Percentiles rank a stretch among this genome's conserved stretches.
Conservation (phyloP, 495 filamentous ascomycete genomes). For the Pseudomonodictys pantanalensis region DNA sequence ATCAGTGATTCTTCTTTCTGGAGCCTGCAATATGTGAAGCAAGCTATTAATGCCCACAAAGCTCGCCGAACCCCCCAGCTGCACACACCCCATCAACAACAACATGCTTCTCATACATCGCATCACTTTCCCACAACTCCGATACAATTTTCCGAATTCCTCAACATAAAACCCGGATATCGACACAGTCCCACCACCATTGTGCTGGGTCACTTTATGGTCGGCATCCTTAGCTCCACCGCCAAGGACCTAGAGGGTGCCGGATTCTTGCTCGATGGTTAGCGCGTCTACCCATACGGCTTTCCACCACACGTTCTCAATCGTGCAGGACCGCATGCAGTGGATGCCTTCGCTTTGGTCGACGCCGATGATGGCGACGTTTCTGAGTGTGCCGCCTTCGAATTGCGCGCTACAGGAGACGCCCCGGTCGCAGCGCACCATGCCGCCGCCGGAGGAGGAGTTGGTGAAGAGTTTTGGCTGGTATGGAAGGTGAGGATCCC, state of each 20-base stretch:
- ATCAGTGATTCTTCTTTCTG: too few relatives aligned
- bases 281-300: constrained; percentile 35
- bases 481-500: too few relatives aligned
- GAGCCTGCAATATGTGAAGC: too few relatives aligned
- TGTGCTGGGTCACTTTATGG: constrained; percentile 65
- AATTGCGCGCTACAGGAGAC: constrained; percentile 36
- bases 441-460: constrained; percentile 12
- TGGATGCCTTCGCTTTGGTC: constrained; percentile 48
- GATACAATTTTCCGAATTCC: constrained; percentile 53
- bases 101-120: constrained; percentile 45
- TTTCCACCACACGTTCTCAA: constrained; percentile 46
- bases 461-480: too few relatives aligned
- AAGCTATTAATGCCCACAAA: constrained; percentile 52
- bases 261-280: constrained; percentile 40
- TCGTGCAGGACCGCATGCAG: constrained; percentile 44
- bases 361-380: constrained; percentile 47
- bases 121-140: constrained; percentile 57
- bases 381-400: constrained; percentile 41
- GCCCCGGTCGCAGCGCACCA: constrained; percentile 21
- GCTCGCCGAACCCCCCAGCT: constrained; percentile 37
- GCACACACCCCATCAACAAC: constrained; percentile 51
- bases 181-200: constrained; percentile 55
- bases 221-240: constrained; percentile 56
- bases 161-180: constrained; percentile 55
- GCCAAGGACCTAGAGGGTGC: constrained; percentile 49